phyloP scores from a whole-genome alignment of 164 flowering plant species.

The Vitis rotundifolia region DNA sequence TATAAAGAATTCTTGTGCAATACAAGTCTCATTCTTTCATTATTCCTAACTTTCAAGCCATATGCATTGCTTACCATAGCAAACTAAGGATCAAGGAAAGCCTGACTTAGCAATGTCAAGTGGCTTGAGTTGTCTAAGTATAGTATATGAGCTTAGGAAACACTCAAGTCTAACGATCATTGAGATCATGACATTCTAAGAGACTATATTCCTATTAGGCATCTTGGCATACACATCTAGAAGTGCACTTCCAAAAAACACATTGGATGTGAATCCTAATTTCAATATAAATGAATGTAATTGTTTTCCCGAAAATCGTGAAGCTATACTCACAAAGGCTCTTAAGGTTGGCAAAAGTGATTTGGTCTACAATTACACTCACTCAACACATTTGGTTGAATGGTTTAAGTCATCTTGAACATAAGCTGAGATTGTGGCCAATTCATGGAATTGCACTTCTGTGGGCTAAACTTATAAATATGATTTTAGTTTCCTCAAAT shows the following conservation, averaged over 20 bases:
- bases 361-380: conserved; percentile 51
- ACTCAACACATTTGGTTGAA: conserved; percentile 60
- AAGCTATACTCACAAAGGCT: conserved; percentile 67
- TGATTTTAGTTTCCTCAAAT: conserved; percentile 49
- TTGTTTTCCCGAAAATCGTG: conserved; percentile 58
- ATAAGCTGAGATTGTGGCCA: conserved; percentile 65
- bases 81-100: too few species aligned
- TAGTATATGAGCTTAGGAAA: too few species aligned
- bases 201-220: conserved; percentile 65
- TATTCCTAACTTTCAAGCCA: too few species aligned
- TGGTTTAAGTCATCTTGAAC: conserved; percentile 52
- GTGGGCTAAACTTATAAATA: conserved; percentile 38
- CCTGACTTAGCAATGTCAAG: too few species aligned
- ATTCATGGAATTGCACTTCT: conserved; percentile 72
- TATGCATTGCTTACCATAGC: too few species aligned
- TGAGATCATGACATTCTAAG: conserved; percentile 83
- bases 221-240: conserved; percentile 77
- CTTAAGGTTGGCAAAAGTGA: conserved; percentile 69
- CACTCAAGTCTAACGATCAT: conserved; percentile 19
- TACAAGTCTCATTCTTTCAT: too few species aligned
- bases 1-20: too few species aligned
- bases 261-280: conserved; percentile 62
- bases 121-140: too few species aligned
- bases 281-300: conserved; percentile 52
- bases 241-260: conserved; percentile 70